A percentile compares a stretch with the other conserved stretches of the same genome.
Conservation (phyloP, 225 moss, liverwort and hornwort species). For the Lunularia cruciata region DNA sequence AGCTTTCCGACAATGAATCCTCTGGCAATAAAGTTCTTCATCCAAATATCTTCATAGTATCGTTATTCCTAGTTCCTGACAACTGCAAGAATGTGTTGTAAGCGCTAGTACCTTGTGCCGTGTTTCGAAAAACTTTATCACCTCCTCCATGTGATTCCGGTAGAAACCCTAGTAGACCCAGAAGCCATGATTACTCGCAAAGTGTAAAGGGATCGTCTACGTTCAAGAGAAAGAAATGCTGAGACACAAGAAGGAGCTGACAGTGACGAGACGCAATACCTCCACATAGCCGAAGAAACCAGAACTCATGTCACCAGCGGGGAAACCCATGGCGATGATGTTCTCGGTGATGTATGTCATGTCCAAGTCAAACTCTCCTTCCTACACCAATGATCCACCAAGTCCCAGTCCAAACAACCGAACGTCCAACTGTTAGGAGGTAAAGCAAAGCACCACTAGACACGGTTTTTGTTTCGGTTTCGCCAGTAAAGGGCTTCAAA, state of each 20-base stretch:
- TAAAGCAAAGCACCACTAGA: too few species aligned
- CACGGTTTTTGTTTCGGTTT: too few species aligned
- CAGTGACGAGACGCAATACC: conserved; percentile 40
- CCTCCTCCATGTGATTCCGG: conserved; percentile 99
- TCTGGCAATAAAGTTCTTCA: too few species aligned
- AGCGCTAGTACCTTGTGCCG: conserved; percentile 69
- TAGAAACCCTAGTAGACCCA: conserved; percentile 67
- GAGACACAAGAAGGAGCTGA: background rate
- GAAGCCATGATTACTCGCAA: background rate
- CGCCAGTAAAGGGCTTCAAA: too few species aligned
- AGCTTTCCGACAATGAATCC: too few species aligned
- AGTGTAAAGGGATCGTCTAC: too few species aligned
- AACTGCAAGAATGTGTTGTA: too few species aligned
- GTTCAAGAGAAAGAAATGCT: too few species aligned
- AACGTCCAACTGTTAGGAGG: too few species aligned
- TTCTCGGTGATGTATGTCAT: conserved; percentile 97
- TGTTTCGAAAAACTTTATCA: conserved; percentile 95
- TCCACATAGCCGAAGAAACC: conserved; percentile 97
- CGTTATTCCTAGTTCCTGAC: too few species aligned
- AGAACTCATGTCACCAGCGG: conserved; percentile 96
- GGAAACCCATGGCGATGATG: conserved; percentile 99
- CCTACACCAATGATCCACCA: conserved; percentile 39
- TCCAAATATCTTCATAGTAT: too few species aligned
- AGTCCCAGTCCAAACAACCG: too few species aligned
- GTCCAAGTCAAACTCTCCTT: conserved; percentile 98